Percentiles rank a stretch among this genome's conserved stretches.
These are phyloP conservation scores for Termitomyces sp. DNA, from an alignment of 1,284 basidiomycete genomes.

Conservation along the genomic window DNA sequence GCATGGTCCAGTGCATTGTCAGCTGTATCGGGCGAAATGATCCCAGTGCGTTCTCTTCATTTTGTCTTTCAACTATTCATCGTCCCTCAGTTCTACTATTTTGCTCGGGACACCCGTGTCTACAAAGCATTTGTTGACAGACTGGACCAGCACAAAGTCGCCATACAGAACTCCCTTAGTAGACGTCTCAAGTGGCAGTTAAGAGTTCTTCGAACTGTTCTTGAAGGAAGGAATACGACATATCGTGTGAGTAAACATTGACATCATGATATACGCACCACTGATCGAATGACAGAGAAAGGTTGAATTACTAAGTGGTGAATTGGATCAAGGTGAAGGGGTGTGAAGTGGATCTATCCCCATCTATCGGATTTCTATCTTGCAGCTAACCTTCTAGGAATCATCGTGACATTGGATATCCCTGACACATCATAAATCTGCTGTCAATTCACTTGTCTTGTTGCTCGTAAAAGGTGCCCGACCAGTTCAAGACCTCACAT, in stretches of 20 bases:
- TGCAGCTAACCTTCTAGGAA: conserved; percentile 14
- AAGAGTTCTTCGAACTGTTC: conserved; percentile 49
- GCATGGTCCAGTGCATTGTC: conserved; percentile 63
- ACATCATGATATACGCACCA: background rate
- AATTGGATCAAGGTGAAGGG: conserved; percentile 59
- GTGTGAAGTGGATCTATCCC: conserved; percentile 28
- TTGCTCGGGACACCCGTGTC: conserved; percentile 76
- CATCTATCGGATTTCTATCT: conserved; percentile 6
- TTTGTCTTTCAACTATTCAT: conserved; percentile 5
- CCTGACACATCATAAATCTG: conserved; percentile 1
- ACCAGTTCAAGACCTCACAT: conserved; percentile 57
- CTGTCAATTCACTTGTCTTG: background rate
- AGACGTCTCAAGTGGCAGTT: conserved; percentile 70
- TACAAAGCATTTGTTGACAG: conserved; percentile 66
- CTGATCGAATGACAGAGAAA: conserved; percentile 47
- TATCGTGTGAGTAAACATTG: conserved; percentile 48
- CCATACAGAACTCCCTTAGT: conserved; percentile 44
- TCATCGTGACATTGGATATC: conserved; percentile 3
- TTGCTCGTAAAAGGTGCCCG: conserved; percentile 84
- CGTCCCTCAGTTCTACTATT: conserved; percentile 61
- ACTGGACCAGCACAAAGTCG: conserved; percentile 46
- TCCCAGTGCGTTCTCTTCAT: conserved; percentile 49
- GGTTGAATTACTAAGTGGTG: conserved; percentile 52
- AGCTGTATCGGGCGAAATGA: conserved; percentile 46
- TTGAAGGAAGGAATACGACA: conserved; percentile 61